Conservation (phyloP, 345 rosid species). For the Gossypium ekmanianum region DNA sequence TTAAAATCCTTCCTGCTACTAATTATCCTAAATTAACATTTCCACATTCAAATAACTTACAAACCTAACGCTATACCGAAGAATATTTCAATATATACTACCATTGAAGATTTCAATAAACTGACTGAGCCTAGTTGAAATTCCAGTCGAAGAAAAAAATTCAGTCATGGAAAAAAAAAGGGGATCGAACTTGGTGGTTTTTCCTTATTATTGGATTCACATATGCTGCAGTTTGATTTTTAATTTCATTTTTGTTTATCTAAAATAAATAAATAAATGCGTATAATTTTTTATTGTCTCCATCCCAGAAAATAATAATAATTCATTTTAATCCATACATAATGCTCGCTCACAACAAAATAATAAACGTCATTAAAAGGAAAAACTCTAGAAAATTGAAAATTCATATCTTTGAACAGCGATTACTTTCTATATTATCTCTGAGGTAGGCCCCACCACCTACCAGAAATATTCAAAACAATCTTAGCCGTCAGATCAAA, state of each 20-base stretch:
- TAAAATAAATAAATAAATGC: no score
- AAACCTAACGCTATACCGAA: neutral
- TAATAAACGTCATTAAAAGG: no score
- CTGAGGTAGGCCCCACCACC: constrained; percentile 19
- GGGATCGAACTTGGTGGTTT: neutral
- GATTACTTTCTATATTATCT: neutral
- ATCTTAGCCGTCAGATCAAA: constrained; percentile 39
- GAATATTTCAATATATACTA: neutral
- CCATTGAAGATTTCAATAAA: neutral
- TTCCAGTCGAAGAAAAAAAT: neutral
- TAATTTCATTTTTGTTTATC: no score
- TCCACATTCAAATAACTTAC: neutral
- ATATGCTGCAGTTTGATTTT: neutral
- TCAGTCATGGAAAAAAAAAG: no score
- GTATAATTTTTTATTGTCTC: no score
- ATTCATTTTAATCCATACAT: no score
- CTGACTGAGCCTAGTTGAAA: neutral
- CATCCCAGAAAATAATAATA: no score
- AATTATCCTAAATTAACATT: no score
- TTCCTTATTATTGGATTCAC: neutral
- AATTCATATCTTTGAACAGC: neutral
- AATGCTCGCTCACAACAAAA: no score
- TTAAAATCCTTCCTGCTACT: no score
- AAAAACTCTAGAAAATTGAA: neutral
- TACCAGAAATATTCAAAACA: constrained; percentile 12